Evolutionary conservation across 2,329 filamentous ascomycete genomes (phyloP), one percentile per base, ranked within the genome.

Genomic region (Sporothrix brunneoviolacea): DNA sequence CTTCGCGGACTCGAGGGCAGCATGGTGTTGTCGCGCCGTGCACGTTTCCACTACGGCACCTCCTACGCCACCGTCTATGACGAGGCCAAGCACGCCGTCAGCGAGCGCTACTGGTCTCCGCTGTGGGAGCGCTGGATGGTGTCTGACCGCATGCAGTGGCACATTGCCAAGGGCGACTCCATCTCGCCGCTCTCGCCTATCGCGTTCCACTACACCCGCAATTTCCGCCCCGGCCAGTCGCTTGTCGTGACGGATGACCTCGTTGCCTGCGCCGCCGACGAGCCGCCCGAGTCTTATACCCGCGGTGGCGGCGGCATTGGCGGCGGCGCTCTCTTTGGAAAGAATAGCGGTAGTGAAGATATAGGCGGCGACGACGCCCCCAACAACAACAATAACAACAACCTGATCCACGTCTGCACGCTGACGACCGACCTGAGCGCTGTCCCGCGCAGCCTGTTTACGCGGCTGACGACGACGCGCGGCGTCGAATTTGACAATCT

Each of bases 111-210:
- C 62, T 91, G 86, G 86, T 85, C 81, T 57, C 85, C 84, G 6
- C 65, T 90, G 21, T 89, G 85, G 85, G 85, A 90, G 68, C 69
- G 85, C 43, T 90, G 84, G 85, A 90, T 89, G 85, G 86, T 91
- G 7, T 82, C 78, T 40, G 84, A 91, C 64, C 76, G 86, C 42
- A 90, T 91, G 85, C 84, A 89, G 67, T 91, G 87, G 87, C 86
- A 90, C 65, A 88, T 90, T 62, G 79, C 82, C 54, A 89, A 88
- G 76, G 86, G 84, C 52, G 85, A 88, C 58, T 79, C 85, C 33
- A 77, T 91, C 33, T 89, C 84, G 8, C 83, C 86, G n/a, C 71
- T 81, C 1, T 75, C 79, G 1, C 86, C 87, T 0, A 84, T 91
- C 52, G 85, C 84, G 2, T 91, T 91, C 68, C 86, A 91, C 70